phyloP scores from a whole-genome alignment of 1,284 basidiomycete genomes.

The Sporisorium iseilematis-ciliati region DNA sequence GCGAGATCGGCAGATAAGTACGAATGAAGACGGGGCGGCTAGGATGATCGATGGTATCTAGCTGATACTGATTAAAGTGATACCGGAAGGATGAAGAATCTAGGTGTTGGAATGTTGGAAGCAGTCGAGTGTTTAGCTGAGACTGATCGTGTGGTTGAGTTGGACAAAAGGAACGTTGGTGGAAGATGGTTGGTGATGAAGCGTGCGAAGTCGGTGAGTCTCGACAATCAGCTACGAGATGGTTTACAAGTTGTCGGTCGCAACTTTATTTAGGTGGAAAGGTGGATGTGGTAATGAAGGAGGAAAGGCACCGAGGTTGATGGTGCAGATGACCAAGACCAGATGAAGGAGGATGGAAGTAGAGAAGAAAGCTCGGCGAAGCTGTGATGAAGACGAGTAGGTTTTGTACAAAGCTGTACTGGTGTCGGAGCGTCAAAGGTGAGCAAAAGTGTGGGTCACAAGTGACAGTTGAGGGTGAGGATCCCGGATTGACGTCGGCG shows the following conservation, averaged over 20 bases:
- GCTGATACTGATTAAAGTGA: neutral
- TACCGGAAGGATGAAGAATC: neutral
- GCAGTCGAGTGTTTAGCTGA: neutral
- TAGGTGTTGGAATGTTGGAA: neutral
- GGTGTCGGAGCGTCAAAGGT: constrained; percentile 12
- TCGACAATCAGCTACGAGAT: neutral
- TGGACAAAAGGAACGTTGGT: constrained; percentile 2
- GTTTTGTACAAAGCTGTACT: constrained; percentile 31
- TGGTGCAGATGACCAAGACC: constrained; percentile 7
- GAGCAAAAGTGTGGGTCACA: neutral
- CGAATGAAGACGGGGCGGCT: neutral
- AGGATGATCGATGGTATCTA: neutral
- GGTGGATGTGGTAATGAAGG: constrained; percentile 28
- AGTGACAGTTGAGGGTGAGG: too few species aligned
- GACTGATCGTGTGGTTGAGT: neutral
- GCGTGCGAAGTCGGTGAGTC: neutral
- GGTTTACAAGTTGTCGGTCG: neutral
- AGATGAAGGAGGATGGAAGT: constrained; percentile 11
- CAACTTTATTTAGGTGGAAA: neutral
- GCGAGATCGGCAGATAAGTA: neutral
- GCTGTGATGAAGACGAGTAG: constrained; percentile 12
- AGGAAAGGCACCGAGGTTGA: constrained; percentile 20
- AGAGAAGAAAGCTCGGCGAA: neutral
- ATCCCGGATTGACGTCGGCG: constrained; percentile 25
- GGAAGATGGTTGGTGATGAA: neutral